phyloP scores from a whole-genome alignment of 2,329 filamentous ascomycete species.

The Cercospora zeae-maydis region DNA sequence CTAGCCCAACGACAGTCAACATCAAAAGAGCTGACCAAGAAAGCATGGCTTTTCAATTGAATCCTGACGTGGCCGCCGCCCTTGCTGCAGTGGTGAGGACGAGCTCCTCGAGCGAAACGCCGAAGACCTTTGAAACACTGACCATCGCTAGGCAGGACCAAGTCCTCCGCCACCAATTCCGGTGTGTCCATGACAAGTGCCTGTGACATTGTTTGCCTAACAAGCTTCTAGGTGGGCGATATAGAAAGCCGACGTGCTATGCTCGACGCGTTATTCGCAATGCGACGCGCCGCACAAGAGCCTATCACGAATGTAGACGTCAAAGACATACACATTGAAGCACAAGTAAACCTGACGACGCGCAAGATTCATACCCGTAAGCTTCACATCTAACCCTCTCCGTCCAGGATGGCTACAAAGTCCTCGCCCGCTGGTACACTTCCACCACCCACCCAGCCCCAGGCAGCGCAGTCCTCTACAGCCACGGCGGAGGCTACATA shows the following conservation, averaged over 20 bases:
- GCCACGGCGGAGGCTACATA: slow-evolving; percentile 46
- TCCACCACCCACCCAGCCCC: slow-evolving; percentile 8
- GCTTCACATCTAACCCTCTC: background rate
- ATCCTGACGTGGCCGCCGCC: background rate
- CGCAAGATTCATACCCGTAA: slow-evolving; percentile 17
- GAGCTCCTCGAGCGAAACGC: background rate
- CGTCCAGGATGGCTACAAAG: slow-evolving; percentile 19
- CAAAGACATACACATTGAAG: background rate
- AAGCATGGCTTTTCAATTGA: background rate
- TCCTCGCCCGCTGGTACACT: slow-evolving; percentile 25
- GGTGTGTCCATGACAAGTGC: background rate
- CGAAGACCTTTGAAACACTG: background rate
- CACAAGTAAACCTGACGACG: background rate
- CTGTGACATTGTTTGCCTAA: background rate
- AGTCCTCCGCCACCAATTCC: background rate
- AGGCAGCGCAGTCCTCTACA: slow-evolving; percentile 35
- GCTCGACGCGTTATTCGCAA: background rate
- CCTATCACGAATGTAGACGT: background rate
- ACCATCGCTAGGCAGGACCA: background rate
- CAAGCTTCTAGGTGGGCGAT: background rate
- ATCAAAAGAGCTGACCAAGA: background rate
- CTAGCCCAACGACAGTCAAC: background rate
- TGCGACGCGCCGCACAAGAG: background rate
- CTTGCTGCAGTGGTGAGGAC: background rate
- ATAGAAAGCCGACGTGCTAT: background rate